phyloP scores from a whole-genome alignment of 768 basidiomycete species.

The Leccinellum rugosiceps region DNA sequence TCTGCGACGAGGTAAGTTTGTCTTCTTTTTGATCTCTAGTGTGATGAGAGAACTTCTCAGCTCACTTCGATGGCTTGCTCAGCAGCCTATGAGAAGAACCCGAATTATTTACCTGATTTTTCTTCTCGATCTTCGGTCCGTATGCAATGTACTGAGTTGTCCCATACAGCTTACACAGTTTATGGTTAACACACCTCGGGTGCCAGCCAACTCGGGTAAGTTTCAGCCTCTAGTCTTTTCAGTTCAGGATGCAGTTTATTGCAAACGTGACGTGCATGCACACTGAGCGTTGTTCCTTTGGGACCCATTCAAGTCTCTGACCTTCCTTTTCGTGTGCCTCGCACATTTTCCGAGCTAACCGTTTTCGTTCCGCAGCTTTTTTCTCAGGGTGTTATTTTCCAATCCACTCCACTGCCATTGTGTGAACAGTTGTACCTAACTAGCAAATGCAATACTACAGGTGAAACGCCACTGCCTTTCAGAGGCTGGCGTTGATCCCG shows the following conservation, averaged over 20 bases:
- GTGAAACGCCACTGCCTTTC: background rate
- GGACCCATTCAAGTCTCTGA: constrained; percentile 88
- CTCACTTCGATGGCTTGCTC: constrained; percentile 60
- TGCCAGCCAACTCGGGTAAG: constrained; percentile 14
- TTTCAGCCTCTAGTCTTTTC: background rate
- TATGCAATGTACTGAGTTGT: constrained; percentile 1
- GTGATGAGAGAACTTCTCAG: constrained; percentile 46
- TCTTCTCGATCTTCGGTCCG: background rate
- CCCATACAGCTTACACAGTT: background rate
- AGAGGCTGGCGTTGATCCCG: background rate
- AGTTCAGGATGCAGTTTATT: constrained; percentile 45
- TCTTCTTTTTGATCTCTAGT: background rate
- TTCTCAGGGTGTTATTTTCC: background rate
- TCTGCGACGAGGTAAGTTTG: constrained; percentile 2
- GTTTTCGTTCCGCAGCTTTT: constrained; percentile 1
- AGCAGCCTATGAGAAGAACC: constrained; percentile 51
- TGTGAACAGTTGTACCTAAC: constrained; percentile 17
- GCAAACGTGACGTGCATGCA: constrained; percentile 58
- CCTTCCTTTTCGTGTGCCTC: constrained; percentile 1
- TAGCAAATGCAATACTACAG: constrained; percentile 3
- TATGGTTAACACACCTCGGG: background rate
- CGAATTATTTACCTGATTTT: constrained; percentile 39
- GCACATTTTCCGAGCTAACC: constrained; percentile 13
- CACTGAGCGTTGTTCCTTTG: constrained; percentile 60
- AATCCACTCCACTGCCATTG: background rate